phyloP scores from a whole-genome alignment of 495 filamentous ascomycete species.

The Lentithecium fluviatile region DNA sequence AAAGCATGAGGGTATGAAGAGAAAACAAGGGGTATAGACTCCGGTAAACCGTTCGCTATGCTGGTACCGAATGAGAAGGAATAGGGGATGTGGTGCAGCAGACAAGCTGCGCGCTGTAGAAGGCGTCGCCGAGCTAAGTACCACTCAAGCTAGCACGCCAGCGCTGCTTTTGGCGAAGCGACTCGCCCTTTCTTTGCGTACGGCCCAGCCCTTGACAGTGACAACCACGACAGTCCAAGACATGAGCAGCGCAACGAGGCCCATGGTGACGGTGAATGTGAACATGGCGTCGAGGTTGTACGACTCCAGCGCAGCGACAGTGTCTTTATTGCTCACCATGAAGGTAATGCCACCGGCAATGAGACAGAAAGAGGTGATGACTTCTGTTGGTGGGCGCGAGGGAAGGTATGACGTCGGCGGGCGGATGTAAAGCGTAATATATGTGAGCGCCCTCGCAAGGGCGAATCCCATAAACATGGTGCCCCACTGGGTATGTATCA shows the following conservation, averaged over 20 bases:
- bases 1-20: conserved; percentile 1
- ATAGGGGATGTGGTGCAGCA: background rate
- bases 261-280: conserved; percentile 86
- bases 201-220: conserved; percentile 88
- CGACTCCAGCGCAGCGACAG: conserved; percentile 71
- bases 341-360: conserved; percentile 86
- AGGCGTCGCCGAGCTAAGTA: too few relatives aligned
- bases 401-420: conserved; percentile 85
- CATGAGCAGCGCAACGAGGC: conserved; percentile 79
- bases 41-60: background rate
- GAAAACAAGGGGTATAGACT: conserved; percentile 4
- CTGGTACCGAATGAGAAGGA: background rate
- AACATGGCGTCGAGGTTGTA: conserved; percentile 84
- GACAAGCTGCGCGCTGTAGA: background rate
- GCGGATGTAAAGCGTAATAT: conserved; percentile 73
- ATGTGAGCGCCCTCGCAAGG: conserved; percentile 74
- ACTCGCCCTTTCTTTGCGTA: conserved; percentile 54
- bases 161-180: conserved; percentile 16
- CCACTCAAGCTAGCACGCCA: conserved; percentile 29
- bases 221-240: conserved; percentile 75
- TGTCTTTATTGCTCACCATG: conserved; percentile 81
- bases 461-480: conserved; percentile 79
- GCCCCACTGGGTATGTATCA: conserved; percentile 96
- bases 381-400: conserved; percentile 85
- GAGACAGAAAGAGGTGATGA: conserved; percentile 81